Evolutionary conservation across 768 basidiomycete genomes (phyloP).

Genomic region (Auricularia cornea): DNA sequence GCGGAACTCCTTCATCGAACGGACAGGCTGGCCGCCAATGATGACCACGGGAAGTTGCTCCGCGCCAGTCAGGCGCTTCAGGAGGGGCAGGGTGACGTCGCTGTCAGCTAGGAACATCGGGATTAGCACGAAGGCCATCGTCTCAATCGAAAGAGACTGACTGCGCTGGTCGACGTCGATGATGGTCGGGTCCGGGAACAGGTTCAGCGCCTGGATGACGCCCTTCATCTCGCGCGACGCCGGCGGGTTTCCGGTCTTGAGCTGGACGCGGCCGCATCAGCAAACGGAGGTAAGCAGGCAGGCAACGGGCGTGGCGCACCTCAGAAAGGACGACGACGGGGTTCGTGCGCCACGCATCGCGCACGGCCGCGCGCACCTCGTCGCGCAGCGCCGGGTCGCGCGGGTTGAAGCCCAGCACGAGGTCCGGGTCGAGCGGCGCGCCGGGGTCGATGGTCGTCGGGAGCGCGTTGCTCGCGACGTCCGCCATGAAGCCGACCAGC

Average conservation of each 20-base stretch:
- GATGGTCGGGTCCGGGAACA: slow-evolving; percentile 55
- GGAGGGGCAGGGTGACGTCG: slow-evolving; percentile 49
- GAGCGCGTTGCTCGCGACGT: slow-evolving; percentile 67
- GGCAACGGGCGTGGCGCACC: no score
- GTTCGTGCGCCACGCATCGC: slow-evolving; percentile 61
- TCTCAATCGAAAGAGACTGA: no score
- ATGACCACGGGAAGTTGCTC: slow-evolving; percentile 57
- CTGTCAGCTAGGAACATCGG: no score
- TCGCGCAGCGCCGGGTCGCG: slow-evolving; percentile 36
- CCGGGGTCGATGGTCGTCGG: slow-evolving; percentile 56
- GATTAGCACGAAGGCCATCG: no score
- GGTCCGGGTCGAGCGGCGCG: slow-evolving; percentile 63
- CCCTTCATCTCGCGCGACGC: slow-evolving; percentile 58
- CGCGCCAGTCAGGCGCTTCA: slow-evolving; percentile 49
- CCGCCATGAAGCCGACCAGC: slow-evolving; percentile 62
- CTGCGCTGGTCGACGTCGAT: slow-evolving; percentile 64
- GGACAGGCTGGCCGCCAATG: slow-evolving; percentile 30
- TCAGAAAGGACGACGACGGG: slow-evolving; percentile 72
- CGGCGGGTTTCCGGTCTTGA: slow-evolving; percentile 53
- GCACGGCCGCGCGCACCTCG: slow-evolving; percentile 50
- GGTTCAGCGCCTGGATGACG: slow-evolving; percentile 44
- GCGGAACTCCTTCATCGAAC: no score
- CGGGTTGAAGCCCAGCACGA: slow-evolving; percentile 77
- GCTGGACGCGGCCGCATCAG: no score
- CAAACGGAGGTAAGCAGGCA: no score